These are phyloP conservation scores for Phoma sp. DNA, from an alignment of 2,329 filamentous ascomycete species.

Conservation along the genomic window DNA sequence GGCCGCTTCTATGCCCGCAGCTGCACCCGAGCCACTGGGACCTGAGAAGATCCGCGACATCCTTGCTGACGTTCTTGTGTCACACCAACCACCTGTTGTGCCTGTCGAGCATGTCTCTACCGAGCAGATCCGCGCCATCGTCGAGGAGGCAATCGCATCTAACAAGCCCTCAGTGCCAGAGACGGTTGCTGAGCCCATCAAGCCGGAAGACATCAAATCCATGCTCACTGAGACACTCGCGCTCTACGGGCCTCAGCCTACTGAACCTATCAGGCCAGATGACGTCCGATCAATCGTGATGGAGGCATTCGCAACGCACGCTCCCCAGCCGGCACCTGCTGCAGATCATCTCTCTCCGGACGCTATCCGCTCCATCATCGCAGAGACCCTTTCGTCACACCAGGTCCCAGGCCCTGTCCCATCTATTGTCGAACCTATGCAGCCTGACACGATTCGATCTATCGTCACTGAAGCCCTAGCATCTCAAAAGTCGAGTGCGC, in stretches of 20 bases:
- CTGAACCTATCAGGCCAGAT: slow-evolving; percentile 51
- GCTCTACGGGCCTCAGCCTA: slow-evolving; percentile 29
- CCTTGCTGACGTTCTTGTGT: slow-evolving; percentile 67
- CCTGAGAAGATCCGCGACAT: slow-evolving; percentile 75
- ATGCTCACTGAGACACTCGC: slow-evolving; percentile 34
- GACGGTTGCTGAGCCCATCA: slow-evolving; percentile 28
- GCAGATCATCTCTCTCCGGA: slow-evolving; percentile 33
- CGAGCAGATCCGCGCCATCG: slow-evolving; percentile 72
- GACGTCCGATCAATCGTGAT: slow-evolving; percentile 49
- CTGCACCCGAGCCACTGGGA: slow-evolving; percentile 36
- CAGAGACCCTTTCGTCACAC: slow-evolving; percentile 37
- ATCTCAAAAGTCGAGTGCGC: slow-evolving; percentile 36
- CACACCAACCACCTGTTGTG: slow-evolving; percentile 47
- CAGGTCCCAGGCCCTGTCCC: slow-evolving; percentile 24
- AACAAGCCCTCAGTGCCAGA: slow-evolving; percentile 41
- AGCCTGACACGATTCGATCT: slow-evolving; percentile 43
- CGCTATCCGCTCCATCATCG: slow-evolving; percentile 34
- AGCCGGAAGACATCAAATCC: slow-evolving; percentile 37
- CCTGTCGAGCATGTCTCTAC: slow-evolving; percentile 51
- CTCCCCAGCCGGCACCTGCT: slow-evolving; percentile 16
- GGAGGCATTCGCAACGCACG: slow-evolving; percentile 64
- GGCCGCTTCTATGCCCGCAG: slow-evolving; percentile 32
- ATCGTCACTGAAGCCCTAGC: slow-evolving; percentile 45
- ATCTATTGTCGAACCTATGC: slow-evolving; percentile 34
- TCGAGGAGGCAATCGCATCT: slow-evolving; percentile 68